Conservation (phyloP, 805 yeast genomes). For the Danielozyma ontarioensis region DNA sequence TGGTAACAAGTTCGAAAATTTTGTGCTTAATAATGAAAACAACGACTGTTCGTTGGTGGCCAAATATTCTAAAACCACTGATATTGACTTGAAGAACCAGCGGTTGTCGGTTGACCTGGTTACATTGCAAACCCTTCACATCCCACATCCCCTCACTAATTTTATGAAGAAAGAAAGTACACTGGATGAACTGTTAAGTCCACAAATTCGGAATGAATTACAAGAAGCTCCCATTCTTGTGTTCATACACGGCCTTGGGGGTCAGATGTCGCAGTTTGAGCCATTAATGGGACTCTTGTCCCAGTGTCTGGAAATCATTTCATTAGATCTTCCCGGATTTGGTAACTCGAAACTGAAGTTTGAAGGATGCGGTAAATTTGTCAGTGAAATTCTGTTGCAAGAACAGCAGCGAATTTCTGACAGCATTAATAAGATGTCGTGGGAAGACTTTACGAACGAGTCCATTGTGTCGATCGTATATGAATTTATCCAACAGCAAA, state of each 20-base stretch:
- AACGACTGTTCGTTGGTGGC: conserved; percentile 52
- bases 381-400: conserved; percentile 19
- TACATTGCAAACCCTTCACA: conserved; percentile 37
- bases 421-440: conserved; percentile 24
- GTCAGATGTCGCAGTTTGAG: conserved; percentile 82
- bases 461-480: conserved; percentile 35
- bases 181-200: conserved; percentile 7
- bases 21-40: conserved; percentile 39
- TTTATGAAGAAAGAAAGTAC: conserved; percentile 18
- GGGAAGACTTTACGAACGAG: conserved; percentile 40
- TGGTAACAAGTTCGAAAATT: conserved; percentile 32
- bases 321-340: conserved; percentile 86
- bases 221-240: conserved; percentile 54
- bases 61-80: conserved; percentile 39
- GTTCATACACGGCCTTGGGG: conserved; percentile 87
- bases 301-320: conserved; percentile 56
- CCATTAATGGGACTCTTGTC: conserved; percentile 59
- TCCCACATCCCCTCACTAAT: conserved; percentile 44
- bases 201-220: conserved; percentile 27
- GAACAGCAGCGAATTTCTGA: conserved; percentile 28
- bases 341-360: conserved; percentile 46
- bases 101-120: conserved; percentile 23
- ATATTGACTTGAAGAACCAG: conserved; percentile 26
- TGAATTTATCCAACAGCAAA: conserved; percentile 31
- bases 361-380: conserved; percentile 7